Evolutionary conservation across 306 rosid species (phyloP), one percentile per base, ranked within the genome.

Genomic region (Hippophae gyantsensis): DNA sequence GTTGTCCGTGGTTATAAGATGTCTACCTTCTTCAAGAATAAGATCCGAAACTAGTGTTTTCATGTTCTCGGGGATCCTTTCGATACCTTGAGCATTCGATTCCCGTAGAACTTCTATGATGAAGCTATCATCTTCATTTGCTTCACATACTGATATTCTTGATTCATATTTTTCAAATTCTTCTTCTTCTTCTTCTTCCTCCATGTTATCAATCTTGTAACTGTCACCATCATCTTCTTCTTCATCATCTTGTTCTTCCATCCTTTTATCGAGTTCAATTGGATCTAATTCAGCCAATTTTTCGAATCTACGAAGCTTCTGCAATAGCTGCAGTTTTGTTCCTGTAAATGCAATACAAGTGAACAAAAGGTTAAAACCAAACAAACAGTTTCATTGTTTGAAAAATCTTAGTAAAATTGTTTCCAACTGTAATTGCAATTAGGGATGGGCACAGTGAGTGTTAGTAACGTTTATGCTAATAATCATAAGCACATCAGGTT

Each of bases 281-380:
- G 94, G 89, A 73, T 93, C 95, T 52, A 89, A 64, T 56, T 76
- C 89, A 0, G 99, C 97, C 56, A 93, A 76, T 67, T 76, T 83
- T 85, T 89, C 99, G 38, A 93, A 93, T 69, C 99, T 75, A 1
- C 87, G 56, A 53, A 88, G 99, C 77, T 88, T 80, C 62, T 79
- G 77, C 52, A 88, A 48, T 54, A 93, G 79, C 57, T 84, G 85
- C 57, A 73, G 82, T 84, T 86, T 86, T 13, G 95, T 81, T 71
- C 87, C 99, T 93, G 82, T 27, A 69, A 76, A 78, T 42, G 54
- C 63, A 45, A 63, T 13, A 57, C 49, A 47, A 13, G 67, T 46
- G 14, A 13, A 49, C 53, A 49, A 13, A 49, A 49, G 26, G 10
- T 5, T 61, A 9, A 38, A 69, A 63, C 45, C 13, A 46, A 42